Conservation (phyloP, 805 yeast genomes). For the Wickerhamomyces ciferrii region DNA sequence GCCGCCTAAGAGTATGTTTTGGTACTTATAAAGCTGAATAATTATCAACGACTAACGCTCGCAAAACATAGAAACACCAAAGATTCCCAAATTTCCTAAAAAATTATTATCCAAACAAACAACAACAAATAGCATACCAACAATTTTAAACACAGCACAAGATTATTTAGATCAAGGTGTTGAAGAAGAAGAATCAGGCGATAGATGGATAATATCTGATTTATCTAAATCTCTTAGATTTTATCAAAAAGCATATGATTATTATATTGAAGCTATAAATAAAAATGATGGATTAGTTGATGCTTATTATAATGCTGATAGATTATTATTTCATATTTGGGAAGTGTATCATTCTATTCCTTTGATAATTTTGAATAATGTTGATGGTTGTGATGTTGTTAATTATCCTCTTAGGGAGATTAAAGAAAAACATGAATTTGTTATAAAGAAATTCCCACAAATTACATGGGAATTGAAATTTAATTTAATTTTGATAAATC, state of each 20-base stretch:
- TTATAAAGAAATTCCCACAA: slow-evolving; percentile 7
- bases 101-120: slow-evolving; percentile 2
- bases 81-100: slow-evolving; percentile 11
- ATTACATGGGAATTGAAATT: slow-evolving; percentile 23
- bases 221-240: slow-evolving; percentile 58
- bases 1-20: background rate
- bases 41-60: background rate
- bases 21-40: too few species aligned
- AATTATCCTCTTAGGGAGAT: slow-evolving; percentile 5
- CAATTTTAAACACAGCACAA: slow-evolving; percentile 30
- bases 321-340: slow-evolving; percentile 57
- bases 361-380: slow-evolving; percentile 23
- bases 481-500: slow-evolving; percentile 15
- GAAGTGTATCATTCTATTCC: slow-evolving; percentile 42
- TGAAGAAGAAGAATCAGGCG: slow-evolving; percentile 68
- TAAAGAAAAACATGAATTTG: slow-evolving; percentile 9
- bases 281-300: slow-evolving; percentile 28
- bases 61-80: slow-evolving; percentile 8
- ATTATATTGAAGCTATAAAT: slow-evolving; percentile 32
- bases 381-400: slow-evolving; percentile 17
- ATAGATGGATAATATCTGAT: slow-evolving; percentile 67
- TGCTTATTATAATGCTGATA: slow-evolving; percentile 50
- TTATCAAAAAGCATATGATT: slow-evolving; percentile 50
- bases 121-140: background rate
- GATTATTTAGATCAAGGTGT: slow-evolving; percentile 55